Percentiles rank a stretch among this genome's conserved stretches.
Evolutionary conservation across 2,329 filamentous ascomycete genomes (phyloP).

Genomic region (Penicillium vulpinum): DNA sequence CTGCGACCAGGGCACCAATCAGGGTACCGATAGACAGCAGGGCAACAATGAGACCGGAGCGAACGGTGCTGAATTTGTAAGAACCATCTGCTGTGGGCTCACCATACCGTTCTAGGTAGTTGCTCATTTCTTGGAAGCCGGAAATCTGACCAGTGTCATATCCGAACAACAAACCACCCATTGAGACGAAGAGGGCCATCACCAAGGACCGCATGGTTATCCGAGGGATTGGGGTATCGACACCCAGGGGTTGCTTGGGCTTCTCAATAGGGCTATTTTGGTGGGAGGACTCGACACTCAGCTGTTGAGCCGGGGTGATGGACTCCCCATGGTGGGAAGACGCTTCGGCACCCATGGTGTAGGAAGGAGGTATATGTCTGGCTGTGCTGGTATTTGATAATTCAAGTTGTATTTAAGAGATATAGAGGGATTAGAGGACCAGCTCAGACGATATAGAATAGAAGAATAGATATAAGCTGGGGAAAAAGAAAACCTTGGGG

Average conservation of each 20-base stretch:
- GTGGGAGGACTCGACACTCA: slow-evolving; percentile 27
- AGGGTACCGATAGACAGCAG: slow-evolving; percentile 48
- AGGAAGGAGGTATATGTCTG: background rate
- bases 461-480: slow-evolving; percentile 12
- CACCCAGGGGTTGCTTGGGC: slow-evolving; percentile 18
- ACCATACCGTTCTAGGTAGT: slow-evolving; percentile 45
- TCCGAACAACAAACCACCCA: slow-evolving; percentile 49
- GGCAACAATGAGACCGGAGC: slow-evolving; percentile 45
- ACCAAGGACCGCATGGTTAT: slow-evolving; percentile 41
- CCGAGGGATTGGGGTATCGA: slow-evolving; percentile 35
- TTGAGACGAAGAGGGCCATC: slow-evolving; percentile 49
- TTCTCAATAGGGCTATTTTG: slow-evolving; percentile 23
- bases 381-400: background rate
- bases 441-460: slow-evolving; percentile 2
- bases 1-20: slow-evolving; percentile 42
- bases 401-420: background rate
- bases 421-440: background rate
- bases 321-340: slow-evolving; percentile 33
- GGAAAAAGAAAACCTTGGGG: slow-evolving; percentile 13
- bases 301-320: slow-evolving; percentile 30
- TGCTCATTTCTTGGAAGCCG: slow-evolving; percentile 45
- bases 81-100: slow-evolving; percentile 30
- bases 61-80: slow-evolving; percentile 42
- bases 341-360: slow-evolving; percentile 34
- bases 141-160: slow-evolving; percentile 50